Evolutionary conservation across 306 rosid species (phyloP).

Genomic region (Medicago arabica): DNA sequence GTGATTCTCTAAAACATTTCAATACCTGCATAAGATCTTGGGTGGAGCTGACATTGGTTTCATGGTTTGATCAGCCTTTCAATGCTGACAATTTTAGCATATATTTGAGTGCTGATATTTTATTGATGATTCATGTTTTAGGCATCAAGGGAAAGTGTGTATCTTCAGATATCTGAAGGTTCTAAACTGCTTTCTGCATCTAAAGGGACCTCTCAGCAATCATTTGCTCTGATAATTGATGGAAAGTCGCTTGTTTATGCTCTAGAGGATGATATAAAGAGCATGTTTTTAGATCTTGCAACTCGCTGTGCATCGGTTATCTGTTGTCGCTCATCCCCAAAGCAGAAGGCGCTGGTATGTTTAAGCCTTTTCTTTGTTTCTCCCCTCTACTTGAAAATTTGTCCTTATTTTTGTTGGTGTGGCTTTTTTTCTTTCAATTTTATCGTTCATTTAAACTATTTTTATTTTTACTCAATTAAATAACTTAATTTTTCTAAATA

Average conservation of each 20-base stretch:
- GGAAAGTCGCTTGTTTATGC: slow-evolving; percentile 84
- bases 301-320: slow-evolving; percentile 80
- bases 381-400: slow-evolving; percentile 21
- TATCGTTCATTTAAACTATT: neutral
- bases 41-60: slow-evolving; percentile 6
- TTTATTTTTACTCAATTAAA: neutral
- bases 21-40: slow-evolving; percentile 26
- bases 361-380: slow-evolving; percentile 30
- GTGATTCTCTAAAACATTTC: slow-evolving; percentile 19
- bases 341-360: slow-evolving; percentile 91
- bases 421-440: no score
- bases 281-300: slow-evolving; percentile 73
- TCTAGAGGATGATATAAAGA: slow-evolving; percentile 60
- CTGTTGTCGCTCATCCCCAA: slow-evolving; percentile 94
- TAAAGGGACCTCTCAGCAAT: slow-evolving; percentile 60
- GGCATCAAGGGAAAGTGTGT: slow-evolving; percentile 80
- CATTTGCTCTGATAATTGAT: slow-evolving; percentile 81
- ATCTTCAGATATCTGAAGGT: slow-evolving; percentile 70
- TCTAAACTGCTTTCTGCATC: slow-evolving; percentile 58
- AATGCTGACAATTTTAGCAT: slow-evolving; percentile 28
- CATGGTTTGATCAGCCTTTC: slow-evolving; percentile 26
- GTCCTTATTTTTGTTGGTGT: neutral
- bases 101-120: slow-evolving; percentile 33
- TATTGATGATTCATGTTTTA: slow-evolving; percentile 46
- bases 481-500: neutral